Evolutionary conservation across 331 rosid genomes (phyloP), one percentile per base, ranked within the genome.

Genomic region (Telfairia occidentalis): DNA sequence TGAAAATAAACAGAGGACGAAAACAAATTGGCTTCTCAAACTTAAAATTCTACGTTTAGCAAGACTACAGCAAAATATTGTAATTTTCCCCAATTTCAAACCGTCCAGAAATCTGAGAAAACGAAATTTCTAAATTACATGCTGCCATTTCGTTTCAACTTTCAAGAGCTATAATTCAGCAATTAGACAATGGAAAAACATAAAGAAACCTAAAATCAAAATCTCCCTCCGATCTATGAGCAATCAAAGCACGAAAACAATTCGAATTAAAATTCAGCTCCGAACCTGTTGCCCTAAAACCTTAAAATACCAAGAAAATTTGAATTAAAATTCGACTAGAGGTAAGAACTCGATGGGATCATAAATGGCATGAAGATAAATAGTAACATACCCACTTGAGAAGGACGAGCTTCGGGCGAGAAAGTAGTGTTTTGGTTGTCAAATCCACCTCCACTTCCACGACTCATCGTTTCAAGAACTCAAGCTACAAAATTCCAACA

Each of bases 341-440:
- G 40, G 30, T 23, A 66, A 3, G 37, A 30, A 16, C 21, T 60
- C 9, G 6, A 61, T 59, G 19, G 24, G 4, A 67, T 43, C 19
- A 40, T 40, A 5, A 16, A 48, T 4, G 59, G 10, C 23, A 43
- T 30, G 19, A 55, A 29, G 12, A 69, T 0, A 50, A 72, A 18
- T 5, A 9, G 0, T 0, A 5, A 7, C 48, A 49, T 30, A 72
- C 76, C 63, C 42, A n/a, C 4, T 34, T 52, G 46, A 30, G 49
- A 72, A 72, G 76, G 49, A 49, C 76, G 48, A 30, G 45, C 42
- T 71, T 71, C 75, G 21, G 59, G 75, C 16, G 75, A 46, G 75
- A 72, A 72, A 72, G n/a, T 72, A 11, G 43, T 28, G 76, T 72
- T 72, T 72, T 50, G 64, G 18, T 37, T 49, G 61, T 72, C 76